These are phyloP conservation scores for Naganishia kalamii DNA, from an alignment of 768 basidiomycete species.

Conservation along the genomic window DNA sequence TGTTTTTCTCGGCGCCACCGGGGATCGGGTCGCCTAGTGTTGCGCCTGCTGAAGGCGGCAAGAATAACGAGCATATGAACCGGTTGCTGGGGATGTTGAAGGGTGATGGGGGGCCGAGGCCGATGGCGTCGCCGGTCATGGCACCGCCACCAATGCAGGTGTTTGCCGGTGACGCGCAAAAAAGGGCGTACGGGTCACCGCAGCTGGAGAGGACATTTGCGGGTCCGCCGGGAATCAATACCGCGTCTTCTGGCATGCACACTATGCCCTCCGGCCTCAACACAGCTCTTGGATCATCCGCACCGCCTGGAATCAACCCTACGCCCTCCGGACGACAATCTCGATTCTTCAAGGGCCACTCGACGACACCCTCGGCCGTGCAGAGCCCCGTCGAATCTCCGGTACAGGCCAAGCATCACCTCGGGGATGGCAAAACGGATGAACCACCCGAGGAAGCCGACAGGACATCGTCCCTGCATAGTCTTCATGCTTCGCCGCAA, in stretches of 20 bases:
- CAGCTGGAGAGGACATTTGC: background rate
- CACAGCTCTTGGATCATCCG: too few relatives aligned
- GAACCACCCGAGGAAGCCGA: too few relatives aligned
- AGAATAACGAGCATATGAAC: conserved; percentile 18
- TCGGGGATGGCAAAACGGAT: background rate
- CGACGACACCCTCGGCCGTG: background rate
- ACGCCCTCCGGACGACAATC: background rate
- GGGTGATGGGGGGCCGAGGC: background rate
- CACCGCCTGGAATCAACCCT: too few relatives aligned
- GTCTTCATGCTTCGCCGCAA: background rate
- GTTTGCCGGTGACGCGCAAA: too few relatives aligned
- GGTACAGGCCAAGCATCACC: background rate
- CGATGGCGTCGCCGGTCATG: background rate
- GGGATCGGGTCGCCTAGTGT: background rate
- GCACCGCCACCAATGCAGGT: background rate
- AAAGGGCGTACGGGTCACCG: background rate
- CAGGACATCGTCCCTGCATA: background rate
- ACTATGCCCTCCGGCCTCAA: too few relatives aligned
- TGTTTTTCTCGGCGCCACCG: background rate
- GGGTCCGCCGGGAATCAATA: background rate
- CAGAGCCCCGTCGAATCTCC: conserved; percentile 5
- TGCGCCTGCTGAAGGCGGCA: background rate
- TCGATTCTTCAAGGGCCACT: background rate
- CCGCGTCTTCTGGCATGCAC: too few relatives aligned
- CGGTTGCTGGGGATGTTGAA: conserved; percentile 25